These are phyloP conservation scores for Brassica incana DNA, from an alignment of 345 rosid genomes.

Conservation along the genomic window DNA sequence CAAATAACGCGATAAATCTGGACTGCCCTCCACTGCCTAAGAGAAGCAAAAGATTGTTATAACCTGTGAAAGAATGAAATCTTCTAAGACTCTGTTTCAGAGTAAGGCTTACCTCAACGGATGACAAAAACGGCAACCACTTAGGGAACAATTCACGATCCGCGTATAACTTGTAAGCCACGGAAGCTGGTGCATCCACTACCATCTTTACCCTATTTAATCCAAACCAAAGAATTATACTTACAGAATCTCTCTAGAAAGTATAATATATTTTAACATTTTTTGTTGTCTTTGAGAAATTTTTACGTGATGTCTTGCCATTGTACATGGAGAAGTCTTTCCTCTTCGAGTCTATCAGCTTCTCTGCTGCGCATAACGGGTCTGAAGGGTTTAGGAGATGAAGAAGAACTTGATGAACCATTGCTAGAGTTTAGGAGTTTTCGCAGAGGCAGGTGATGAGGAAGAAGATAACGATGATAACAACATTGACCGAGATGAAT, in stretches of 20 bases:
- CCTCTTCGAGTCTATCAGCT: neutral
- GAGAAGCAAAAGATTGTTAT: neutral
- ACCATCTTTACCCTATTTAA: constrained; percentile 29
- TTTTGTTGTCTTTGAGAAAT: neutral
- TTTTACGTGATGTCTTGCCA: constrained; percentile 38
- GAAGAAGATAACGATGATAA: constrained; percentile 19
- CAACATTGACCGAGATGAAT: neutral
- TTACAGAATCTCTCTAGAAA: neutral
- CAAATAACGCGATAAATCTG: constrained; percentile 33
- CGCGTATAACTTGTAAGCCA: constrained; percentile 39
- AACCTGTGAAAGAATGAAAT: neutral
- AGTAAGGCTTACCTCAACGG: constrained; percentile 37
- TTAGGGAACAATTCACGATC: constrained; percentile 37
- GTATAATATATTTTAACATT: neutral
- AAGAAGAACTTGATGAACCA: constrained; percentile 16
- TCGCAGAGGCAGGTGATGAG: constrained; percentile 5
- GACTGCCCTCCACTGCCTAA: constrained; percentile 34
- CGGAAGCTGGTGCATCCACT: constrained; percentile 39
- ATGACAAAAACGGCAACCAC: constrained; percentile 43
- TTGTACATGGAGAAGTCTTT: constrained; percentile 13
- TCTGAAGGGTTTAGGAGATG: constrained; percentile 25
- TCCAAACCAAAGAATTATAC: neutral
- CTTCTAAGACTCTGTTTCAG: neutral
- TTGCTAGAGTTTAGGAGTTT: constrained; percentile 13
- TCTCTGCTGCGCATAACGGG: constrained; percentile 27